These are phyloP conservation scores for Mimosa bimucronata DNA, from an alignment of 306 rosid genomes.

Conservation along the genomic window DNA sequence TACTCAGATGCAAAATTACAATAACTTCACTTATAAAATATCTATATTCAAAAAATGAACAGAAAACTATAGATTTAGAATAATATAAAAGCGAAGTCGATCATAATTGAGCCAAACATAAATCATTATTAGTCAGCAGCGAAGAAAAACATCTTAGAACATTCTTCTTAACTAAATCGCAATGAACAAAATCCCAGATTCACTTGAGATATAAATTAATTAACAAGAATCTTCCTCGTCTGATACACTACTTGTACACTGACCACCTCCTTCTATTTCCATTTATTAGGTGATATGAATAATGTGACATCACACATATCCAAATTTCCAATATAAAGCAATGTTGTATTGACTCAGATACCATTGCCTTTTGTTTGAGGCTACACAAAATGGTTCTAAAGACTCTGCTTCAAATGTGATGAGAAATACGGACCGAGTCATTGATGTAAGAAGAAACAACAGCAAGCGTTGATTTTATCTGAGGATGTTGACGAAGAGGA, in stretches of 20 bases:
- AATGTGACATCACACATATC: constrained; percentile 1
- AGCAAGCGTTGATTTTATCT: no score
- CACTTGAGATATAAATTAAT: constrained; percentile 3
- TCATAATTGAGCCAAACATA: not conserved
- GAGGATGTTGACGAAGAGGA: no score
- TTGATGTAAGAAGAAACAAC: no score
- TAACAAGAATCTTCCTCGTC: constrained; percentile 10
- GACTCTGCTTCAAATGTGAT: no score
- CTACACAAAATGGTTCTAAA: no score
- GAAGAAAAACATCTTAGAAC: not conserved
- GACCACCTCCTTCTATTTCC: not conserved
- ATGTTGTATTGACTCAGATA: no score
- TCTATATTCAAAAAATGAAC: constrained; percentile 4
- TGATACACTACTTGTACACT: not conserved
- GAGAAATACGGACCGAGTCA: no score
- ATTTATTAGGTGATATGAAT: not conserved
- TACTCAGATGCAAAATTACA: no score
- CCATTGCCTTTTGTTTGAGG: no score
- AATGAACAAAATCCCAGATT: constrained; percentile 26
- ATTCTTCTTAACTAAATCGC: constrained; percentile 12
- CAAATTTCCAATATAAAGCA: constrained; percentile 3
- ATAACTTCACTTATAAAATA: constrained; percentile 2
- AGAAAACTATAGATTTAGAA: constrained; percentile 13
- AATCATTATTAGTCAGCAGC: not conserved
- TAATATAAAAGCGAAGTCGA: constrained; percentile 27